A percentile compares a stretch with the other conserved stretches of the same genome.
Conservation (phyloP, 768 basidiomycete species). For the Hericium erinaceus region DNA sequence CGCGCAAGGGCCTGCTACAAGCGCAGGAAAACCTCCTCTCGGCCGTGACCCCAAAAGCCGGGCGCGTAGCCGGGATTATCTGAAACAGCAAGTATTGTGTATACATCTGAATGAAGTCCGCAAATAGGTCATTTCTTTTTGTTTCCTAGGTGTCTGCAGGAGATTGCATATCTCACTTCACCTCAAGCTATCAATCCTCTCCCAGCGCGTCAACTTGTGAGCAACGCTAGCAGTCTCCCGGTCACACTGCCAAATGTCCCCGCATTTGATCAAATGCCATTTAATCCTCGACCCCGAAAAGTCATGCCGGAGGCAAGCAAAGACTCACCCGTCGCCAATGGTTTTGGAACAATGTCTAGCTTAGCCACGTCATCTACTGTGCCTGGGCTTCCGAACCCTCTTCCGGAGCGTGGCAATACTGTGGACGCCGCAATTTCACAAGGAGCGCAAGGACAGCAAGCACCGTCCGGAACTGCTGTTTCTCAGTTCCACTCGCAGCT, state of each 20-base stretch:
- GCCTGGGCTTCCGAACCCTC: constrained; percentile 30
- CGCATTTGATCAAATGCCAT: constrained; percentile 63
- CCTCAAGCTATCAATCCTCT: constrained; percentile 96
- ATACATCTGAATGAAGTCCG: constrained; percentile 92
- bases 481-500: constrained; percentile 17
- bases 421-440: constrained; percentile 19
- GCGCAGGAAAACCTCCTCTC: constrained; percentile 57
- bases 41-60: constrained; percentile 94
- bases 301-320: constrained; percentile 67
- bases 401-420: constrained; percentile 44
- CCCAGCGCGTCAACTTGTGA: constrained; percentile 73
- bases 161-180: constrained; percentile 95
- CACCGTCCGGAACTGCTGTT: constrained; percentile 16
- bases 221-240: constrained; percentile 47
- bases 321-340: constrained; percentile 59
- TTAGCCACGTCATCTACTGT: constrained; percentile 41
- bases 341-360: constrained; percentile 44
- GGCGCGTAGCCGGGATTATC: constrained; percentile 89
- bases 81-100: constrained; percentile 75
- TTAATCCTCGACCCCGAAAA: constrained; percentile 76
- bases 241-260: constrained; percentile 63
- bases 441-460: constrained; percentile 18
- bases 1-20: constrained; percentile 19
- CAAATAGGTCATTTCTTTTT: too few relatives aligned
- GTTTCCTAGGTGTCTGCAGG: constrained; percentile 79